A percentile compares a stretch with the other conserved stretches of the same genome.
Conservation (phyloP, 371 early-diverging fungal genomes). For the Apophysomyces ossiformis region DNA sequence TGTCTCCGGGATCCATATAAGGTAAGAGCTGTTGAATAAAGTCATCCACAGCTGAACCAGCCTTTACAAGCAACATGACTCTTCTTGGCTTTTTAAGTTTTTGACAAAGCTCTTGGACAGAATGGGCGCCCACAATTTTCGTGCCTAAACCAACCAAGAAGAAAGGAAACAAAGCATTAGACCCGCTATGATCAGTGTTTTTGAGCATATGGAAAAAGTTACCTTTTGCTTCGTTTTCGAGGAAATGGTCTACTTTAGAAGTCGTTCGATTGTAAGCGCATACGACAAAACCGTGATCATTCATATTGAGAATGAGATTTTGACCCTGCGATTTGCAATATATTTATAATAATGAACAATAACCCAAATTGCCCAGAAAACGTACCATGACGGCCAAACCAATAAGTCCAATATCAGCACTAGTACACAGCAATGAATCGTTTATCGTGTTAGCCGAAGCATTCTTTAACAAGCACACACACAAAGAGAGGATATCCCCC, state of each 20-base stretch:
- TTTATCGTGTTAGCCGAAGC: too few relatives aligned
- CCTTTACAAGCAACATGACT: constrained; percentile 98
- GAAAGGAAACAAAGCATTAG: too few relatives aligned
- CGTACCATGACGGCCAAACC: constrained; percentile 99
- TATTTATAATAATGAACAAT: background rate
- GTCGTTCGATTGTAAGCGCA: constrained; percentile 98
- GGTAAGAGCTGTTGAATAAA: constrained; percentile 91
- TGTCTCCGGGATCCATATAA: constrained; percentile 89
- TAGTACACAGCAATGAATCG: constrained; percentile 24
- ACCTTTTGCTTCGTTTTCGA: constrained; percentile 96
- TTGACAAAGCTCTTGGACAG: constrained; percentile 89
- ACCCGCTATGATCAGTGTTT: background rate
- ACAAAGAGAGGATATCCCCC: background rate
- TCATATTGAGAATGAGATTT: constrained; percentile 98
- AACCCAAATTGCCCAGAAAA: background rate
- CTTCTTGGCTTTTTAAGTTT: constrained; percentile 95
- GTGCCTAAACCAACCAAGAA: constrained; percentile 58
- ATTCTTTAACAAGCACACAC: background rate
- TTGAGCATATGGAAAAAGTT: constrained; percentile 4
- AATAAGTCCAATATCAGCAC: constrained; percentile 99
- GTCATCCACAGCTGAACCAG: constrained; percentile 95
- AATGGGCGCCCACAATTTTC: constrained; percentile 91
- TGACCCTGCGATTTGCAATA: constrained; percentile 86
- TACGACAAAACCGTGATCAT: constrained; percentile 93
- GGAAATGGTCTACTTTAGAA: constrained; percentile 94